Percentiles rank a stretch among this genome's conserved stretches.
Evolutionary conservation across 1,139 yeast species (phyloP).

Genomic region (Dujonia santamariae): DNA sequence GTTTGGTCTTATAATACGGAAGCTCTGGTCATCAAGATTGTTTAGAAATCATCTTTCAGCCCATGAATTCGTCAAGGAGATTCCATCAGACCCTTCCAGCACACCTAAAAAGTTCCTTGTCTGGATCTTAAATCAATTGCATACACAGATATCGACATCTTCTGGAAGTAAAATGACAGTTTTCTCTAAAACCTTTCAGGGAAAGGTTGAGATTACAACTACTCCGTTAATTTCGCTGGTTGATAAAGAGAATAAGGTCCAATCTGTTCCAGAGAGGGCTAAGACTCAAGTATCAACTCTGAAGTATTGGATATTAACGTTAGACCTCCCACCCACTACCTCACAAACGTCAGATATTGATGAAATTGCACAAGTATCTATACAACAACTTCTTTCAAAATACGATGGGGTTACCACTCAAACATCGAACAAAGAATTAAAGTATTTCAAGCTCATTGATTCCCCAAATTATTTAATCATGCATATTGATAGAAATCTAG

Average conservation of each 20-base stretch:
- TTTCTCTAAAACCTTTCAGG: conserved; percentile 43
- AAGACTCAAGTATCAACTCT: conserved; percentile 13
- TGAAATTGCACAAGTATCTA: conserved; percentile 50
- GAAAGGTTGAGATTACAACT: conserved; percentile 40
- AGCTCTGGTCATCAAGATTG: conserved; percentile 61
- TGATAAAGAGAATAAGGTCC: conserved; percentile 18
- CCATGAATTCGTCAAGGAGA: conserved; percentile 57
- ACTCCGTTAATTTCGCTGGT: conserved; percentile 16
- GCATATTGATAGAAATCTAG: conserved; percentile 51
- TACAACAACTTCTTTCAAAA: conserved; percentile 45
- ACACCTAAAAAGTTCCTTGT: conserved; percentile 54
- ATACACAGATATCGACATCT: conserved; percentile 28
- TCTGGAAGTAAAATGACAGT: conserved; percentile 15
- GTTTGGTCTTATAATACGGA: conserved; percentile 48
- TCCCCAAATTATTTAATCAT: conserved; percentile 56
- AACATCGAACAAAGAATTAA: conserved; percentile 18
- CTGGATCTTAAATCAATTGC: conserved; percentile 57
- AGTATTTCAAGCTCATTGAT: conserved; percentile 33
- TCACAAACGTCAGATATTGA: conserved; percentile 26
- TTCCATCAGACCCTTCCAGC: conserved; percentile 32
- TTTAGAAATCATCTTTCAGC: conserved; percentile 66
- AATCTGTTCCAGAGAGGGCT: conserved; percentile 19
- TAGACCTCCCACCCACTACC: conserved; percentile 59
- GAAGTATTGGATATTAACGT: conserved; percentile 59
- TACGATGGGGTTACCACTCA: conserved; percentile 31